Percentiles rank a stretch among this genome's conserved stretches.
phyloP scores from a whole-genome alignment of 1,284 basidiomycete genomes.

The Naganishia sp. region DNA sequence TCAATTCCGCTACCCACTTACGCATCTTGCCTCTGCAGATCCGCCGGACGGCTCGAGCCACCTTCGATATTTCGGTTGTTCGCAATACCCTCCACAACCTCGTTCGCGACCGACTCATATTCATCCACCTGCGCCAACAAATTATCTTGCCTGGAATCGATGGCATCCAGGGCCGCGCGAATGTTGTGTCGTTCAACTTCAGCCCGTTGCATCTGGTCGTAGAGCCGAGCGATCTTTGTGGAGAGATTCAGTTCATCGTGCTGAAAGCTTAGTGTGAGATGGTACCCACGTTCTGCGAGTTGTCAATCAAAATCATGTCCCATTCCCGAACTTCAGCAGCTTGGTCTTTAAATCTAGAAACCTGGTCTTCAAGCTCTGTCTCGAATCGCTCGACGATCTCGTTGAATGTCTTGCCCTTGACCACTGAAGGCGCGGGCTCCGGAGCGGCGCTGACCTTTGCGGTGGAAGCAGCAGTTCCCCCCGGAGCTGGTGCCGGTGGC shows the following conservation, averaged over 20 bases:
- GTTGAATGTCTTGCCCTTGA: constrained; percentile 33
- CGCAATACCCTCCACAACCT: constrained; percentile 27
- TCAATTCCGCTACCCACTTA: constrained; percentile 2
- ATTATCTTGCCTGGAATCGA: constrained; percentile 32
- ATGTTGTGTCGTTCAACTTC: constrained; percentile 31
- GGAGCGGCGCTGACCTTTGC: constrained; percentile 2
- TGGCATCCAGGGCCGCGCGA: constrained; percentile 29
- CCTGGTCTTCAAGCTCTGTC: constrained; percentile 29
- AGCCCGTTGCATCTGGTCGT: constrained; percentile 30
- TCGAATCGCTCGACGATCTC: constrained; percentile 35
- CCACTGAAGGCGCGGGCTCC: constrained; percentile 33
- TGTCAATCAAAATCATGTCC: constrained; percentile 35
- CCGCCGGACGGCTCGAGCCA: constrained; percentile 27
- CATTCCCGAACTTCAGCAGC: constrained; percentile 35
- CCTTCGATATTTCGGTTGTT: constrained; percentile 23
- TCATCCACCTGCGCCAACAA: constrained; percentile 29
- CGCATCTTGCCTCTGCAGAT: constrained; percentile 33
- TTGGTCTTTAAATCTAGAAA: constrained; percentile 31
- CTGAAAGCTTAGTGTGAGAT: not conserved
- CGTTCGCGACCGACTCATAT: constrained; percentile 33
- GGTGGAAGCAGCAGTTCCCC: constrained; percentile 6
- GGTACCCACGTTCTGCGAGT: constrained; percentile 31
- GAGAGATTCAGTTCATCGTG: not conserved
- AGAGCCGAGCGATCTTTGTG: constrained; percentile 29
- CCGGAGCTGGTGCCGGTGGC: not conserved